phyloP scores from a whole-genome alignment of 441 rosid species.

The Euphorbia neoarborescens region DNA sequence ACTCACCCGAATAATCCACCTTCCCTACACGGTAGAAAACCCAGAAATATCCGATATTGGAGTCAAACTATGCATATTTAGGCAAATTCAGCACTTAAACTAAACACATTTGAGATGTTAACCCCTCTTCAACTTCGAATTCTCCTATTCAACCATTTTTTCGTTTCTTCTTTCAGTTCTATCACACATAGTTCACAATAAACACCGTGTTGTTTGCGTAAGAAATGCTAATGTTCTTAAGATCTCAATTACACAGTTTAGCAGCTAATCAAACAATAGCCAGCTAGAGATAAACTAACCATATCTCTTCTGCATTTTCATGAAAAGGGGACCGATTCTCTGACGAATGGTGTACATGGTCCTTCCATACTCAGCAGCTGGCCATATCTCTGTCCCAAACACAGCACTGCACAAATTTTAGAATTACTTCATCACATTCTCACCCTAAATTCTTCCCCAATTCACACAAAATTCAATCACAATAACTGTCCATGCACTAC shows the following conservation, averaged over 20 bases:
- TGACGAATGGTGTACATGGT: conserved; percentile 91
- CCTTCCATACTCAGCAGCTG: conserved; percentile 85
- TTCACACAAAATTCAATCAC: neutral
- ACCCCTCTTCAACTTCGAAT: neutral
- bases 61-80: neutral
- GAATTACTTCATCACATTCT: conserved; percentile 1
- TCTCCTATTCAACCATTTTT: too few relatives aligned
- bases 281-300: too few relatives aligned
- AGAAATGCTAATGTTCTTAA: too few relatives aligned
- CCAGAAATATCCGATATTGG: neutral
- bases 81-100: too few relatives aligned
- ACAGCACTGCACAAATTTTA: conserved; percentile 72
- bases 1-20: conserved; percentile 51
- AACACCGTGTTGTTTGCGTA: too few relatives aligned
- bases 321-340: conserved; percentile 66
- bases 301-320: conserved; percentile 57
- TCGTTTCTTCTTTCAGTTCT: too few relatives aligned
- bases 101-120: neutral
- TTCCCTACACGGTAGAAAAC: conserved; percentile 37
- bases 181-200: too few relatives aligned
- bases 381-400: conserved; percentile 92
- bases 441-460: neutral
- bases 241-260: too few relatives aligned
- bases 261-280: too few relatives aligned
- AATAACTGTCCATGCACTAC: neutral